phyloP scores from a whole-genome alignment of 306 rosid genomes.

The Vigna radiata region DNA sequence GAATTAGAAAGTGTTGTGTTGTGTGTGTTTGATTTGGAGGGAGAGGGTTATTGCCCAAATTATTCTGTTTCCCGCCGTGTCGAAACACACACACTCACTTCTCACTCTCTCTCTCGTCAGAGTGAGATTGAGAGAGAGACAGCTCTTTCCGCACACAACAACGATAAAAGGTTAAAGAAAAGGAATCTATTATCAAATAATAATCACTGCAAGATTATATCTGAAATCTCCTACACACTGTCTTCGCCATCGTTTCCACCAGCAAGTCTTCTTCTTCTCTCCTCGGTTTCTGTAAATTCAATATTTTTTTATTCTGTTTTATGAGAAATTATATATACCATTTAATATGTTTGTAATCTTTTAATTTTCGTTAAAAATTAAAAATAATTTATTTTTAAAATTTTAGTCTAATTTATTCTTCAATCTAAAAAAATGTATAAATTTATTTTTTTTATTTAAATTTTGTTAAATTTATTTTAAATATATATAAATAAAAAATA shows the following conservation, averaged over 20 bases:
- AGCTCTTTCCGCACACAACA: neutral
- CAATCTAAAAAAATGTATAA: no score
- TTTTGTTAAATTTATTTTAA: no score
- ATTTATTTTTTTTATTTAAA: no score
- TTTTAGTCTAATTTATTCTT: no score
- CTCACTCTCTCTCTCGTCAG: neutral
- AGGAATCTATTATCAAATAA: neutral
- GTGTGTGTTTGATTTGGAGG: slow-evolving; percentile 19
- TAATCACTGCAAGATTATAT: neutral
- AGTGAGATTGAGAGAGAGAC: neutral
- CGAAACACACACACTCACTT: neutral
- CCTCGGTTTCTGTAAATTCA: no score
- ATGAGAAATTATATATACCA: no score
- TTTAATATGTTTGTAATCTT: no score
- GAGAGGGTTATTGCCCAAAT: slow-evolving; percentile 27
- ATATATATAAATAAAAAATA: no score
- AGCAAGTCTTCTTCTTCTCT: no score
- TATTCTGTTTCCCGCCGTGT: slow-evolving; percentile 29
- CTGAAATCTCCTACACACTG: neutral
- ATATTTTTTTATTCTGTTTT: no score
- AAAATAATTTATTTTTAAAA: no score
- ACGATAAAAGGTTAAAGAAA: neutral
- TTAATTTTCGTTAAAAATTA: no score
- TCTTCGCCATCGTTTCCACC: neutral
- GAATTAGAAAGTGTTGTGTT: neutral